These are phyloP conservation scores for Entonaema liquescens DNA, from an alignment of 495 filamentous ascomycete genomes.

Conservation along the genomic window DNA sequence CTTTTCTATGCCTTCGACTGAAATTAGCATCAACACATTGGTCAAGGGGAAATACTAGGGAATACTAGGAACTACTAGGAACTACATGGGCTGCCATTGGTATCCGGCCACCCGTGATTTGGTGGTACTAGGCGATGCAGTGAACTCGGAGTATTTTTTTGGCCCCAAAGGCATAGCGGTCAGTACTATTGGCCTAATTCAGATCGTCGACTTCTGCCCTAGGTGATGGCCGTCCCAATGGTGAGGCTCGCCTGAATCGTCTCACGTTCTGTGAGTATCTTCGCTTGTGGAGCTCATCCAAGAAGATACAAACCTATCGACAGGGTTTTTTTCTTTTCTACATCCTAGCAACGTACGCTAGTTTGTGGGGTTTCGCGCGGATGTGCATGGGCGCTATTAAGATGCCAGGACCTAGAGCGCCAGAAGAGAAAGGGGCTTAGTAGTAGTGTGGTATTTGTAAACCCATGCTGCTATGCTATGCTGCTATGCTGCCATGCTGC, in stretches of 20 bases:
- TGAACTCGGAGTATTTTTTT: constrained; percentile 11
- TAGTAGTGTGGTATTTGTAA: not conserved
- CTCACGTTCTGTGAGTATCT: constrained; percentile 22
- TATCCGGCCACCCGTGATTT: constrained; percentile 38
- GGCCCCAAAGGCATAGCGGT: constrained; percentile 26
- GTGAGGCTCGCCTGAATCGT: constrained; percentile 25
- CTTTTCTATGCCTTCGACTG: constrained; percentile 44
- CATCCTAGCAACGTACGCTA: constrained; percentile 20
- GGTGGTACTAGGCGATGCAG: constrained; percentile 11
- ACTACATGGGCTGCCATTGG: constrained; percentile 8
- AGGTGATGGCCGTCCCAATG: constrained; percentile 15
- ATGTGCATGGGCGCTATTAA: constrained; percentile 21
- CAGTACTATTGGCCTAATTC: constrained; percentile 37
- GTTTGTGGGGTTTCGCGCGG: constrained; percentile 32
- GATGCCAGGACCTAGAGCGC: constrained; percentile 12
- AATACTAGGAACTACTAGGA: too few relatives aligned
- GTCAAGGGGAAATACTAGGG: constrained; percentile 19
- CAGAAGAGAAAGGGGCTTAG: constrained; percentile 17
- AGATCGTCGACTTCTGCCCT: constrained; percentile 27
- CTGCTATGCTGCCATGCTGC: too few relatives aligned
- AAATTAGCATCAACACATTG: constrained; percentile 37
- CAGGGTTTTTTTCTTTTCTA: constrained; percentile 15
- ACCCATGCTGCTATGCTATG: too few relatives aligned
- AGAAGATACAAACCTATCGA: constrained; percentile 12
- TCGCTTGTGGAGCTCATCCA: constrained; percentile 14